Evolutionary conservation across 129 eudicot genomes (phyloP).

Genomic region (Chrysanthemum seticuspe): DNA sequence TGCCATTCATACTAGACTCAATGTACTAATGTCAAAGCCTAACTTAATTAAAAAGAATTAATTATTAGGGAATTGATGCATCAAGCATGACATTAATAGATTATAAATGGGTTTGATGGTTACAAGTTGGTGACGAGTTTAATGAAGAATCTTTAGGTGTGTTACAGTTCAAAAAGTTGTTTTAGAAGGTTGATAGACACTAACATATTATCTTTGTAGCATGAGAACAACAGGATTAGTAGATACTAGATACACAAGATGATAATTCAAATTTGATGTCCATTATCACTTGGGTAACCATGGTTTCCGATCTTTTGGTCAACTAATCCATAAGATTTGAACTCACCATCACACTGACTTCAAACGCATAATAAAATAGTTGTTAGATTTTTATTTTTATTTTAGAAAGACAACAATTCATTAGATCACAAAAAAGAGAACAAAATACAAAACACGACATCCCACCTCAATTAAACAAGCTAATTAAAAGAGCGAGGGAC

Average conservation of each 20-base stretch:
- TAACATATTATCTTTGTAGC: background rate
- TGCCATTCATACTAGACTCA: conserved; percentile 23
- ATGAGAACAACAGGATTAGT: conserved; percentile 1
- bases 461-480: too few relatives aligned
- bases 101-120: conserved; percentile 5
- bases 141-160: conserved; percentile 5
- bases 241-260: background rate
- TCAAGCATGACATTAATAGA: conserved; percentile 27
- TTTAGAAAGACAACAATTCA: too few relatives aligned
- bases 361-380: too few relatives aligned
- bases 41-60: conserved; percentile 18
- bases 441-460: too few relatives aligned
- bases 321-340: too few relatives aligned
- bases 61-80: conserved; percentile 35
- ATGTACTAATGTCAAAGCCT: conserved; percentile 38
- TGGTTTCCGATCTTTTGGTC: too few relatives aligned
- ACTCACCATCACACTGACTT: too few relatives aligned
- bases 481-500: too few relatives aligned
- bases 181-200: background rate
- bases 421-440: too few relatives aligned
- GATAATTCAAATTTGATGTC: background rate
- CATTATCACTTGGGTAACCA: background rate
- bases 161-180: conserved; percentile 15
- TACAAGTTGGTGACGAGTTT: conserved; percentile 12
- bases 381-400: too few relatives aligned